Evolutionary conservation across 139 green algal genomes (phyloP), one percentile per base, ranked within the genome.

Genomic region (Chlorella sp.): DNA sequence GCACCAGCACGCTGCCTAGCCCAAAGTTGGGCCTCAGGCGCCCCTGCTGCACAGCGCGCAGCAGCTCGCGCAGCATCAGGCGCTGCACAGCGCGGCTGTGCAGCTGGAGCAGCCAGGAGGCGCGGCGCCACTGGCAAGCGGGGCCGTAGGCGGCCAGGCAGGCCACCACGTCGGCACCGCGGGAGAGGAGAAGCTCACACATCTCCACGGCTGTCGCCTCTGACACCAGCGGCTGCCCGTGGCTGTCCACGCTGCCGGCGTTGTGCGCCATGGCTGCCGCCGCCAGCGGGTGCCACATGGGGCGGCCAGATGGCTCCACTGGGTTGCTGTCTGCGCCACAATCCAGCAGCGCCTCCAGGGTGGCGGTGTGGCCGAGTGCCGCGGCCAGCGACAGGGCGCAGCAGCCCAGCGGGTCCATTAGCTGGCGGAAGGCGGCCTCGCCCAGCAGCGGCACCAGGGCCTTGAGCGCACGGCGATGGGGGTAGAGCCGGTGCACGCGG

Each of bases 291-390:
- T 82, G 76, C 76, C 60, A 57, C 25, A 62, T 41, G 18, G 55
- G 28, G 13, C 39, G 34, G 15, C 60, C 60, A 11, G 3, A 9
- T 2, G 60, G 60, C 4, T 73, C 34, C 3, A 9, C 25, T 2
- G 60, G 60, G 38, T 60, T 72, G 25, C 38, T 60, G 76, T 72
- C 60, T 1, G 60, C 76, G 0, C 76, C 76, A 11, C 60, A 60
- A 13, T 39, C 76, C 57, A 82, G 76, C 76, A 82, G 34, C 0
- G 76, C 76, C 12, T 56, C 76, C 76, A 82, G 36, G 23, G 76
- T 60, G 36, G 17, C 30, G 63, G 18, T 17, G 25, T 82, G 76
- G 36, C 76, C 76, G 2, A 72, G 60, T 4, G 36, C 28, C 26
- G 76, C 76, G 0, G 76, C 76, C 15, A 82, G 57, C 21, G 36